Evolutionary conservation across 1,139 yeast species (phyloP).

Genomic region (Yamadazyma sp.): DNA sequence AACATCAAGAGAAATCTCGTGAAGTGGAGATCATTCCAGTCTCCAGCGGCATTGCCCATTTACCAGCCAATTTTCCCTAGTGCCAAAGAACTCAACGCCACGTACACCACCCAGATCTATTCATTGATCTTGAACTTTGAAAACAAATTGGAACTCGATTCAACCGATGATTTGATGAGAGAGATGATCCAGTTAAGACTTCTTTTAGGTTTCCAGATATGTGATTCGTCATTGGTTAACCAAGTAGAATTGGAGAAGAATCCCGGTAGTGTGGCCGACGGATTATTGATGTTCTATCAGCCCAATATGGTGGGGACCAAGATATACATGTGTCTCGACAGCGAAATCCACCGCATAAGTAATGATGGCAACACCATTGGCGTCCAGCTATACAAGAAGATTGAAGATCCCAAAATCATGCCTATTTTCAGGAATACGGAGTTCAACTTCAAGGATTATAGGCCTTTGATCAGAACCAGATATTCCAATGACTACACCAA

Average conservation of each 20-base stretch:
- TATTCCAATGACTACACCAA: slow-evolving; percentile 69
- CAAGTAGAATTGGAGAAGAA: slow-evolving; percentile 63
- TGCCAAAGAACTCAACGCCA: slow-evolving; percentile 58
- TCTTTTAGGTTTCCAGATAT: slow-evolving; percentile 86
- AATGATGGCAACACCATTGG: slow-evolving; percentile 72
- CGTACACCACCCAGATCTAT: slow-evolving; percentile 64
- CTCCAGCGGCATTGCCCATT: slow-evolving; percentile 91
- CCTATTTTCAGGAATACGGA: slow-evolving; percentile 22
- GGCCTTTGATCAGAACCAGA: slow-evolving; percentile 70
- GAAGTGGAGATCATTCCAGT: slow-evolving; percentile 89
- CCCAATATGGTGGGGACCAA: slow-evolving; percentile 55
- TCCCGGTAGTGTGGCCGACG: slow-evolving; percentile 55
- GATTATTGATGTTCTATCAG: slow-evolving; percentile 40
- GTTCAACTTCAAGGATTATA: slow-evolving; percentile 30
- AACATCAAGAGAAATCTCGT: slow-evolving; percentile 64
- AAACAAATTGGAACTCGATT: slow-evolving; percentile 49
- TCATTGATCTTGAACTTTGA: slow-evolving; percentile 61
- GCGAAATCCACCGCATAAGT: slow-evolving; percentile 80
- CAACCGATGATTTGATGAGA: slow-evolving; percentile 66
- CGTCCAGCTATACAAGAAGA: slow-evolving; percentile 67
- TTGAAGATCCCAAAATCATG: slow-evolving; percentile 12
- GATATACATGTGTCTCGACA: slow-evolving; percentile 72
- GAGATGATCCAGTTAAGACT: slow-evolving; percentile 87
- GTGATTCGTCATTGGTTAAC: slow-evolving; percentile 66
- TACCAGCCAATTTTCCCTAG: slow-evolving; percentile 78